A percentile compares a stretch with the other conserved stretches of the same genome.
phyloP scores from a whole-genome alignment of 805 yeast species.

The Maudiozyma barnettii region DNA sequence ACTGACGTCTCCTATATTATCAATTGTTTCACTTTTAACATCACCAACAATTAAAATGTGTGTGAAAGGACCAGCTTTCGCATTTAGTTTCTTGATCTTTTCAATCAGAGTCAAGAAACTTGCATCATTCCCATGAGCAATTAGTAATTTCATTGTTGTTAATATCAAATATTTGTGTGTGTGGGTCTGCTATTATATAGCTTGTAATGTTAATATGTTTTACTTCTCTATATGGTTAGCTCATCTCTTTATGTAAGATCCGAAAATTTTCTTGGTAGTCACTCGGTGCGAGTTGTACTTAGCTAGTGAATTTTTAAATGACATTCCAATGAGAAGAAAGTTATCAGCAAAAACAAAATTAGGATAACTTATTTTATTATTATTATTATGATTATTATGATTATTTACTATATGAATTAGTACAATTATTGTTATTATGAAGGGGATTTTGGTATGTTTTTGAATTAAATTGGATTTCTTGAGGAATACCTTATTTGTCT shows the following conservation, averaged over 20 bases:
- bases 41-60: slow-evolving; percentile 46
- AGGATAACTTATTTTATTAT: not conserved
- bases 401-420: not conserved
- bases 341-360: not conserved
- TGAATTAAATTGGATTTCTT: not conserved
- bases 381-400: not conserved
- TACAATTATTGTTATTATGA: not conserved
- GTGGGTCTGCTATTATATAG: too few relatives aligned
- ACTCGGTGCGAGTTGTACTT: too few relatives aligned
- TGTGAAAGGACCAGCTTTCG: slow-evolving; percentile 60
- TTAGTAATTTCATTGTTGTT: slow-evolving; percentile 5
- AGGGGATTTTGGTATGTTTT: not conserved
- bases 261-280: too few relatives aligned
- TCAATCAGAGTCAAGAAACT: slow-evolving; percentile 29
- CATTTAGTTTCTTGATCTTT: slow-evolving; percentile 41
- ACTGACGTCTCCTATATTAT: slow-evolving; percentile 8
- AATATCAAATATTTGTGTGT: not conserved
- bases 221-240: too few relatives aligned
- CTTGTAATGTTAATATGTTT: too few relatives aligned
- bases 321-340: too few relatives aligned
- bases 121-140: slow-evolving; percentile 12
- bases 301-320: too few relatives aligned
- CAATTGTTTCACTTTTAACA: slow-evolving; percentile 8
- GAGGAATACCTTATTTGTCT: too few relatives aligned
- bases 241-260: too few relatives aligned